Evolutionary conservation across 2,329 filamentous ascomycete species (phyloP), one percentile per base, ranked within the genome.

Genomic region (Alternaria gaisen): DNA sequence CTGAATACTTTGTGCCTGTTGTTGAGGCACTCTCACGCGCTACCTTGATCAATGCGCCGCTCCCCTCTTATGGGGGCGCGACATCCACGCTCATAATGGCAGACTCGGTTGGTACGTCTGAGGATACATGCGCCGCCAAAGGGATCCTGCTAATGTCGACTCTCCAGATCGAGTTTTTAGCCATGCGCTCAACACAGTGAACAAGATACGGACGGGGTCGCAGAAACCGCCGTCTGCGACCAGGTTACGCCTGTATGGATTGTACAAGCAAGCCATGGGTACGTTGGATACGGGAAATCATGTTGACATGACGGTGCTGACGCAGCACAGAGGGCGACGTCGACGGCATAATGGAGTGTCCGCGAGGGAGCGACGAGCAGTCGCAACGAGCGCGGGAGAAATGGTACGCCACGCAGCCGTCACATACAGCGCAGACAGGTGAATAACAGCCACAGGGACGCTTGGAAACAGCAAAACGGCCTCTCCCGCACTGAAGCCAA

Each of bases 241-340:
- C 75, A 90, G 95, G 59, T 85, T 99, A 70, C 91, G 91, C 60
- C 90, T 99, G 64, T 99, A 99, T 90, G 95, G 95, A 66, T 86
- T 99, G 68, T 99, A 99, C 83, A 99, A 99, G 79, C 95, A 99
- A 81, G 93, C 93, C 64, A 98, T 98, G 95, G 87, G 85, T 87
- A 80, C 64, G 78, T 71, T 36, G 22, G 42, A 22, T 46, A 20
- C 10, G 26, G 53, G 34, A 56, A 30, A 51, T 43, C 18, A 51
- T 41, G 36, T 42, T 7, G 12, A 56, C 0, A 20, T 40, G 26
- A 44, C 20, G 24, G 32, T 38, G 32, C 70, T 74, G 62, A 74
- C 52, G 20, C 16, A 28, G 9, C 44, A 53, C 69, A 87, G 94
- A 99, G 83, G 95, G 95, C 50, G 93, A 99, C 80, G 94, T 98